A percentile compares a stretch with the other conserved stretches of the same genome.
Evolutionary conservation across 2,329 filamentous ascomycete species (phyloP).

Genomic region (Aspergillus sp.): DNA sequence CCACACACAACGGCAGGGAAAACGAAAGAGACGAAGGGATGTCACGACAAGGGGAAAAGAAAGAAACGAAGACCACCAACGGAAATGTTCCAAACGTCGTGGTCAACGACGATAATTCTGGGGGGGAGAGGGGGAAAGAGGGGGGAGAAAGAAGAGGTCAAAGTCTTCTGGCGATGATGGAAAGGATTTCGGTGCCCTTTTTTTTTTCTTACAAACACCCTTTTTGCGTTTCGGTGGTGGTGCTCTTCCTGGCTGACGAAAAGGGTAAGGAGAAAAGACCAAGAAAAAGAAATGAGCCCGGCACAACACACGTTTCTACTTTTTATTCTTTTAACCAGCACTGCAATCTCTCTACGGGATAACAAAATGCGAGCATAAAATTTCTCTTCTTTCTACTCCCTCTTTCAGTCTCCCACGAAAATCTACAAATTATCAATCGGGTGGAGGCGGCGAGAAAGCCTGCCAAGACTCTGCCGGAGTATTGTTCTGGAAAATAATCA

Average conservation of each 20-base stretch:
- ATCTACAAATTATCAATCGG: constrained; percentile 11
- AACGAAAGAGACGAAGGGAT: constrained; percentile 21
- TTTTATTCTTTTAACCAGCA: background rate
- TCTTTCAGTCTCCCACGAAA: constrained; percentile 3
- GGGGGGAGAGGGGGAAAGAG: constrained; percentile 17
- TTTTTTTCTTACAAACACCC: constrained; percentile 21
- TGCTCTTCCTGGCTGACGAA: constrained; percentile 17
- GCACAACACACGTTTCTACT: background rate
- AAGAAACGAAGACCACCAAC: constrained; percentile 26
- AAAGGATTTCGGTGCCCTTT: constrained; percentile 20
- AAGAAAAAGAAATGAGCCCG: constrained; percentile 9
- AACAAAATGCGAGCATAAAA: background rate
- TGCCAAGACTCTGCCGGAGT: constrained; percentile 19
- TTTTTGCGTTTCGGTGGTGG: constrained; percentile 23
- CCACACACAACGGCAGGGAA: constrained; percentile 16
- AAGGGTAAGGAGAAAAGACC: constrained; percentile 18
- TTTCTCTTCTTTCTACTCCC: background rate
- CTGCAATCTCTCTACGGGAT: background rate
- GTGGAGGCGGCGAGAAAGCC: constrained; percentile 22
- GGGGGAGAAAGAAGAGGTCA: constrained; percentile 24
- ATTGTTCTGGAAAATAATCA: constrained; percentile 14
- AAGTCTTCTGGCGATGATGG: constrained; percentile 22
- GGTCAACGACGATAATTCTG: constrained; percentile 28
- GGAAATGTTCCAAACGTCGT: constrained; percentile 23
- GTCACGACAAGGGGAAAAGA: constrained; percentile 15